Percentiles rank a stretch among this genome's conserved stretches.
Conservation (phyloP, 176 grass and related monocot genomes). For the Musa schizocarpa region DNA sequence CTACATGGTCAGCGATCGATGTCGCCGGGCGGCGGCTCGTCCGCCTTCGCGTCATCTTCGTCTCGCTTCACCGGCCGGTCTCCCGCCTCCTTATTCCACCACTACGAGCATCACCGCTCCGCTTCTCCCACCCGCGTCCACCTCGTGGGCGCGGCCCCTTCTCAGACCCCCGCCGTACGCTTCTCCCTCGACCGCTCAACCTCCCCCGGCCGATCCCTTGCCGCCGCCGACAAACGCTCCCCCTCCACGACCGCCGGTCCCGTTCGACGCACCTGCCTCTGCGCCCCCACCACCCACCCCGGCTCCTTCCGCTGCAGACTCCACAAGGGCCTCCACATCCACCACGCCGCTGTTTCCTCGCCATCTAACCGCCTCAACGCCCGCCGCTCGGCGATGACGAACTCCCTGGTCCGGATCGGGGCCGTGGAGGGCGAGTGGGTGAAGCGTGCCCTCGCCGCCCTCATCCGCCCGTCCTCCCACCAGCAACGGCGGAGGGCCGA, state of each 20-base stretch:
- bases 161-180: not conserved
- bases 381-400: constrained; percentile 25
- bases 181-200: constrained; percentile 19
- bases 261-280: constrained; percentile 29
- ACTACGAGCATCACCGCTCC: not conserved
- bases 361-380: constrained; percentile 23
- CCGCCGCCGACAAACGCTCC: not conserved
- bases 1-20: constrained; percentile 11
- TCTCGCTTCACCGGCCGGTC: constrained; percentile 14
- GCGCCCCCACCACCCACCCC: constrained; percentile 59
- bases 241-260: not conserved
- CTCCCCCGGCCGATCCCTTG: not conserved
- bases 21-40: not conserved
- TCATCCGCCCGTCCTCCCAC: constrained; percentile 33
- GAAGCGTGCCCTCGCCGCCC: constrained; percentile 44
- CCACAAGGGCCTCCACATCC: constrained; percentile 39
- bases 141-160: constrained; percentile 15
- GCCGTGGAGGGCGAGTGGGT: constrained; percentile 39
- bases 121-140: constrained; percentile 35
- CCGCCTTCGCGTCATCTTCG: constrained; percentile 14
- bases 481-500: constrained; percentile 30
- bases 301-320: constrained; percentile 64
- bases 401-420: constrained; percentile 35
- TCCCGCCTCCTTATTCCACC: constrained; percentile 3
- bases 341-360: not conserved